Evolutionary conservation across 345 rosid species (phyloP).

Genomic region (Brassica napus): DNA sequence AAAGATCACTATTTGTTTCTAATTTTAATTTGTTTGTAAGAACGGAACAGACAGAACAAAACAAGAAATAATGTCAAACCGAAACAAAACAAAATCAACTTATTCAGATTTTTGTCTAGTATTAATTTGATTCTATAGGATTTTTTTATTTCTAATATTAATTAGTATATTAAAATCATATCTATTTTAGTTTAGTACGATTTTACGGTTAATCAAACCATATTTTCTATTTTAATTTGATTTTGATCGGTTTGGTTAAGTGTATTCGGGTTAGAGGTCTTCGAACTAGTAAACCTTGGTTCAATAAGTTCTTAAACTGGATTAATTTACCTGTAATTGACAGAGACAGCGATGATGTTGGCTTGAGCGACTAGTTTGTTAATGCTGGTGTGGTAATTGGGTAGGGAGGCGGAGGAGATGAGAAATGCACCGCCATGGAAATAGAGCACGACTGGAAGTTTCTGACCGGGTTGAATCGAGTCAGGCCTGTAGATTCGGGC

Average conservation of each 20-base stretch:
- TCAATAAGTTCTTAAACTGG: slow-evolving; percentile 9
- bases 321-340: slow-evolving; percentile 52
- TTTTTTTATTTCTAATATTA: too few relatives aligned
- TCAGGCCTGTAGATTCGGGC: slow-evolving; percentile 68
- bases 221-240: not conserved
- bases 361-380: slow-evolving; percentile 62
- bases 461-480: slow-evolving; percentile 20
- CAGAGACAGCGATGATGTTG: slow-evolving; percentile 56
- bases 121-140: not conserved
- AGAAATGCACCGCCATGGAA: slow-evolving; percentile 88
- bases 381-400: slow-evolving; percentile 62
- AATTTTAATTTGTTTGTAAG: not conserved
- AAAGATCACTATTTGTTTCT: not conserved
- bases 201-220: not conserved
- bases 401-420: slow-evolving; percentile 54
- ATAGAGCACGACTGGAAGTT: slow-evolving; percentile 70
- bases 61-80: not conserved
- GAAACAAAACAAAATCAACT: not conserved
- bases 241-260: not conserved
- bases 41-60: not conserved
- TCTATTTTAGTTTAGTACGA: not conserved
- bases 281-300: not conserved
- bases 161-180: too few relatives aligned
- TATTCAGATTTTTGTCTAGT: not conserved
- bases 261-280: not conserved